phyloP scores from a whole-genome alignment of 805 yeast genomes.

The Metschnikowia proteae region DNA sequence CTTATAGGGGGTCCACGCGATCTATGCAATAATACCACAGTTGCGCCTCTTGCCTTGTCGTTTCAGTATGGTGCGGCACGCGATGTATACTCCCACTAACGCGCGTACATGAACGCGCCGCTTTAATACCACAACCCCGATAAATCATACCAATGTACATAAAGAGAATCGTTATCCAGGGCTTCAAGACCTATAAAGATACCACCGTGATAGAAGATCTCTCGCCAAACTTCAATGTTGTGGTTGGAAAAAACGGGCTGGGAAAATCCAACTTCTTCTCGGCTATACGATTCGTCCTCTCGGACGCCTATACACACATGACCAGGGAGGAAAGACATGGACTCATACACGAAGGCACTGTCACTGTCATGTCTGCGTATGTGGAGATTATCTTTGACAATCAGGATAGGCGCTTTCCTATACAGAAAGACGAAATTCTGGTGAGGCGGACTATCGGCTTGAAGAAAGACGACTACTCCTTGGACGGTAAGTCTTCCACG shows the following conservation, averaged over 20 bases:
- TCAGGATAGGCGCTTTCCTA: conserved; percentile 67
- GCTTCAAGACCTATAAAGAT: conserved; percentile 89
- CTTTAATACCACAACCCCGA: neutral
- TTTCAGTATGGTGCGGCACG: neutral
- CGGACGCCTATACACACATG: conserved; percentile 86
- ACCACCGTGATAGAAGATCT: conserved; percentile 72
- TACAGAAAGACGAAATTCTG: conserved; percentile 62
- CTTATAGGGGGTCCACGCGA: conserved; percentile 1
- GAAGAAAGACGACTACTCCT: conserved; percentile 85
- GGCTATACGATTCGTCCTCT: conserved; percentile 86
- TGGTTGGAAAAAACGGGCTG: conserved; percentile 87
- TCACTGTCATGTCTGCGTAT: conserved; percentile 85
- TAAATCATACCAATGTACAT: conserved; percentile 29
- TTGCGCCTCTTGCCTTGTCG: too few relatives aligned
- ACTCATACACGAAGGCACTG: conserved; percentile 85
- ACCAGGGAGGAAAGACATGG: conserved; percentile 82
- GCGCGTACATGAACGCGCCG: conserved; percentile 3
- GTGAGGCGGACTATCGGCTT: conserved; percentile 89
- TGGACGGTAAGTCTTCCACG: conserved; percentile 76
- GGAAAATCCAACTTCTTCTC: conserved; percentile 96
- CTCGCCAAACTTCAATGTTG: conserved; percentile 81
- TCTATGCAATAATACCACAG: neutral
- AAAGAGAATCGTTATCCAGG: conserved; percentile 70
- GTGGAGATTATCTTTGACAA: conserved; percentile 90
- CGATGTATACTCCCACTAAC: conserved; percentile 1